phyloP scores from a whole-genome alignment of 805 yeast genomes.

The Saturnispora galanensis region DNA sequence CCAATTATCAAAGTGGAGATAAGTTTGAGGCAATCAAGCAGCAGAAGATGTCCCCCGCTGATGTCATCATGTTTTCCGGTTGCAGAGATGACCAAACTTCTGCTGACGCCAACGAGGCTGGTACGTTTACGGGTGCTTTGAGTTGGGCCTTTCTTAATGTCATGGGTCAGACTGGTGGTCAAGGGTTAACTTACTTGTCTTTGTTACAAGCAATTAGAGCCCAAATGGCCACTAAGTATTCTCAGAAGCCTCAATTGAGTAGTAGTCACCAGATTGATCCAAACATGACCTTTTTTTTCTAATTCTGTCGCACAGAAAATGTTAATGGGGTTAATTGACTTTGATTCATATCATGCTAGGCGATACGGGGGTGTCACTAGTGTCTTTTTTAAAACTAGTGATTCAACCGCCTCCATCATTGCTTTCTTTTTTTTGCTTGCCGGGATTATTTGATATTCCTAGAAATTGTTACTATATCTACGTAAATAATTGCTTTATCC shows the following conservation, averaged over 20 bases:
- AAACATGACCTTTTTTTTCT: constrained; percentile 31
- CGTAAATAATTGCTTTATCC: too few relatives aligned
- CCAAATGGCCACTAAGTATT: constrained; percentile 51
- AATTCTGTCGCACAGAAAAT: neutral
- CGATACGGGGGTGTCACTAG: too few relatives aligned
- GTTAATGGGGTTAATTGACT: too few relatives aligned
- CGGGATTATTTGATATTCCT: too few relatives aligned
- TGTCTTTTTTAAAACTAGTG: too few relatives aligned
- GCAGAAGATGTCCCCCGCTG: constrained; percentile 64
- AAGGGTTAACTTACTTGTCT: constrained; percentile 47
- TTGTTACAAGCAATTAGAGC: constrained; percentile 62
- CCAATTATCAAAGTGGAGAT: constrained; percentile 23
- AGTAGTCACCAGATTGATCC: constrained; percentile 74
- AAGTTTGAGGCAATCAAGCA: constrained; percentile 35
- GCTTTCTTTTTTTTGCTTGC: too few relatives aligned
- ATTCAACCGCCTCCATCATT: too few relatives aligned
- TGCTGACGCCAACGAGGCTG: constrained; percentile 71
- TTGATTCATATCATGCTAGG: too few relatives aligned
- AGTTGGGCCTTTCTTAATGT: constrained; percentile 68
- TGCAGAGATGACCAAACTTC: constrained; percentile 79
- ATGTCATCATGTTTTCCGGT: constrained; percentile 66
- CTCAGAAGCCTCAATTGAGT: constrained; percentile 78
- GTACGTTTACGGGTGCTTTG: constrained; percentile 75
- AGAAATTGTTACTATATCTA: too few relatives aligned
- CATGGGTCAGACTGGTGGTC: constrained; percentile 43